phyloP scores from a whole-genome alignment of 495 filamentous ascomycete genomes.

The Daldinia caldariorum region DNA sequence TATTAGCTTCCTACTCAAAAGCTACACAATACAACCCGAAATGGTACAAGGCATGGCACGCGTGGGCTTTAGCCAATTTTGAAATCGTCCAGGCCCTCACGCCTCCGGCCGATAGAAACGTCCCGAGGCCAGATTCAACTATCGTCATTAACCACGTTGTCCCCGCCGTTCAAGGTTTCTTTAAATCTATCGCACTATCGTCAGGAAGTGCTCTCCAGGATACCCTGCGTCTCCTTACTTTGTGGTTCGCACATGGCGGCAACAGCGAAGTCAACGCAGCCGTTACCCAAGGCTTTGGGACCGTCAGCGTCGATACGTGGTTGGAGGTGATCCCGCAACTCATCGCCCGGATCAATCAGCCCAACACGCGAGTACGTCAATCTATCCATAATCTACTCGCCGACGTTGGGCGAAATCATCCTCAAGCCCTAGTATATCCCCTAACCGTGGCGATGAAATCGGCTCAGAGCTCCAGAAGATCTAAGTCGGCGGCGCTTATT shows the following conservation, averaged over 20 bases:
- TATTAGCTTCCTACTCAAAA: constrained; percentile 85
- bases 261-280: constrained; percentile 84
- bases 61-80: constrained; percentile 99
- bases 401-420: constrained; percentile 92
- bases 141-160: constrained; percentile 88
- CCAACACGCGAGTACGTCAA: constrained; percentile 82
- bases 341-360: constrained; percentile 96
- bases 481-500: constrained; percentile 84
- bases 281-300: constrained; percentile 87
- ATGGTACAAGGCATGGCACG: constrained; percentile 99
- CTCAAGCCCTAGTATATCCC: constrained; percentile 99
- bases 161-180: constrained; percentile 92
- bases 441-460: constrained; percentile 99
- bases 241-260: constrained; percentile 96
- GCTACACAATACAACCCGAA: constrained; percentile 90
- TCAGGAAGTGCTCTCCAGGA: constrained; percentile 93
- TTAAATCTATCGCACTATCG: constrained; percentile 92
- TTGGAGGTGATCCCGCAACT: constrained; percentile 97
- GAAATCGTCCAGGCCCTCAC: constrained; percentile 89
- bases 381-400: constrained; percentile 90
- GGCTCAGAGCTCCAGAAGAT: constrained; percentile 73
- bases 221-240: constrained; percentile 86
- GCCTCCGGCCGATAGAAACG: constrained; percentile 67
- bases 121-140: constrained; percentile 63
- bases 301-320: constrained; percentile 97